These are phyloP conservation scores for Aristolochia contorta DNA, from an alignment of 164 flowering plant genomes.

Conservation along the genomic window DNA sequence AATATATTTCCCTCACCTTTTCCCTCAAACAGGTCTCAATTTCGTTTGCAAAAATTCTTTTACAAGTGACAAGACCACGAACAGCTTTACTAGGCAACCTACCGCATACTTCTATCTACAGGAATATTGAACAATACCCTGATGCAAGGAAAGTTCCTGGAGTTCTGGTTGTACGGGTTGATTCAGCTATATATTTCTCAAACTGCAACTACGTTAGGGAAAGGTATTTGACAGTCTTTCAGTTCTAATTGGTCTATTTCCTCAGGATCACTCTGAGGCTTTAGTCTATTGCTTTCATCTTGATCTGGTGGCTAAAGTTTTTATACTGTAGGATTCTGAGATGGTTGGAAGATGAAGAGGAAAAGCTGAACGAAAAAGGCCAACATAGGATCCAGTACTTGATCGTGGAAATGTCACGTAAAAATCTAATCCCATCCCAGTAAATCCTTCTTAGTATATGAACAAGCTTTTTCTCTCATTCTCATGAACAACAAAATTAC, in stretches of 20 bases:
- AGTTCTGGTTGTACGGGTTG: slow-evolving; percentile 56
- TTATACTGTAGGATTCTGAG: slow-evolving; percentile 50
- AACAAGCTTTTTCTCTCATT: too few species aligned
- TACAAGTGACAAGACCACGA: slow-evolving; percentile 79
- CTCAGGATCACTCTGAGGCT: neutral
- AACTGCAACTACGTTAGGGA: slow-evolving; percentile 77
- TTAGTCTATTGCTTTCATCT: neutral
- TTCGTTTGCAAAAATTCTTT: slow-evolving; percentile 68
- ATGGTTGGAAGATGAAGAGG: slow-evolving; percentile 73
- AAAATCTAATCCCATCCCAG: neutral
- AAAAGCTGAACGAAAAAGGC: slow-evolving; percentile 19
- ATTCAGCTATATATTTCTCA: slow-evolving; percentile 81
- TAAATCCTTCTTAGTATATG: neutral
- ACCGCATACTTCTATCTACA: slow-evolving; percentile 51
- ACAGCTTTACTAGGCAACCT: slow-evolving; percentile 65
- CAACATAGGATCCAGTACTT: slow-evolving; percentile 38
- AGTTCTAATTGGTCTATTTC: neutral
- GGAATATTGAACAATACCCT: slow-evolving; percentile 68
- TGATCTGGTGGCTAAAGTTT: too few species aligned
- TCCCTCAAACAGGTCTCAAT: slow-evolving; percentile 43
- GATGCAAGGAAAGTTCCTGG: slow-evolving; percentile 61
- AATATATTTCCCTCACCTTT: neutral
- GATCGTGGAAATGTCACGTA: slow-evolving; percentile 83
- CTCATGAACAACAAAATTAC: too few species aligned
- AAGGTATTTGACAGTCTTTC: slow-evolving; percentile 30